A percentile compares a stretch with the other conserved stretches of the same genome.
These are phyloP conservation scores for Lactarius psammicola DNA, from an alignment of 768 basidiomycete genomes.

Conservation along the genomic window DNA sequence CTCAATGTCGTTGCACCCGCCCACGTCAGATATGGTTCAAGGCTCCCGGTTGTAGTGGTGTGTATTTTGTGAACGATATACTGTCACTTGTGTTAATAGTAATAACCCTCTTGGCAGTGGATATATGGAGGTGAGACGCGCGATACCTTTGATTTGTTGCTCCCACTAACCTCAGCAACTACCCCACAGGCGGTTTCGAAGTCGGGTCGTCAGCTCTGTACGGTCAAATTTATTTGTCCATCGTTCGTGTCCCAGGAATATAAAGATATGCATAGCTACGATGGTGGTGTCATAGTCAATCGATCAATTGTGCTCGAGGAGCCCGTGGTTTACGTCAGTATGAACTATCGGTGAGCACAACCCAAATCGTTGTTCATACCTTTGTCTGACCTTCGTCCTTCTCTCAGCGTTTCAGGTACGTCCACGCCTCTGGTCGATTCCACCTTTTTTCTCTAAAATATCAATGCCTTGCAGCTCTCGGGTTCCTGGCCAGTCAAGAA, in stretches of 20 bases:
- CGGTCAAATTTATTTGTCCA: not conserved
- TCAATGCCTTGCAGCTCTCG: slow-evolving; percentile 38
- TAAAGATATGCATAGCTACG: not conserved
- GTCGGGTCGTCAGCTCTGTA: not conserved
- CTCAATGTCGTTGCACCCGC: slow-evolving; percentile 31
- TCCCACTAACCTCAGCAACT: not conserved
- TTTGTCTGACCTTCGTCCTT: not conserved
- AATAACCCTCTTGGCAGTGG: slow-evolving; percentile 22
- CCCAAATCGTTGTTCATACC: not conserved
- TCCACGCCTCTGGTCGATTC: not conserved
- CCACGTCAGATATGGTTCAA: not conserved
- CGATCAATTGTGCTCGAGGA: slow-evolving; percentile 29
- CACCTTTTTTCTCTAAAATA: not conserved
- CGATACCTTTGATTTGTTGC: not conserved
- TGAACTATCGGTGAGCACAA: slow-evolving; percentile 31
- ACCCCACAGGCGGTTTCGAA: slow-evolving; percentile 3
- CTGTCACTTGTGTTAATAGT: not conserved
- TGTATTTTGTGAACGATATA: no score
- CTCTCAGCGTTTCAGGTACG: slow-evolving; percentile 16
- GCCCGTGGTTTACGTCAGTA: slow-evolving; percentile 32
- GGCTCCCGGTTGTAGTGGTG: slow-evolving; percentile 32
- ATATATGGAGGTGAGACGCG: slow-evolving; percentile 28
- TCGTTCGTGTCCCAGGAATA: not conserved
- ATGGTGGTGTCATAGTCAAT: slow-evolving; percentile 25
- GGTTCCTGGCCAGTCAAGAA: slow-evolving; percentile 52